phyloP scores from a whole-genome alignment of 768 basidiomycete species.

The Phlebiopsis gigantea region DNA sequence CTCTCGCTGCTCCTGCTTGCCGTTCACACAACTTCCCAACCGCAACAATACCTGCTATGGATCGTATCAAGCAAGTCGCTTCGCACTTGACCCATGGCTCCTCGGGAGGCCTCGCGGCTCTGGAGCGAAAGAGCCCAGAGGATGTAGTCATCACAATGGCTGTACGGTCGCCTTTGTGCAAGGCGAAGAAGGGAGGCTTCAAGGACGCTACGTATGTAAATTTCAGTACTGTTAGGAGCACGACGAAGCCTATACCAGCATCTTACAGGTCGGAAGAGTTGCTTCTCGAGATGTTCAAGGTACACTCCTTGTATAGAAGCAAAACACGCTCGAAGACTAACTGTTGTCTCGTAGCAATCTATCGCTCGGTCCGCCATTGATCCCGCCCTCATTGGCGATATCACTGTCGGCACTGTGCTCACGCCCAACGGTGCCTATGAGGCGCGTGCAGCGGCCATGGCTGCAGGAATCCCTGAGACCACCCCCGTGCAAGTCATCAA shows the following conservation, averaged over 20 bases:
- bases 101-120: constrained; percentile 40
- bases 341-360: constrained; percentile 39
- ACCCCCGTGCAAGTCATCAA: constrained; percentile 74
- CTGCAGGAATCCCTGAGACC: constrained; percentile 76
- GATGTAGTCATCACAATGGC: constrained; percentile 85
- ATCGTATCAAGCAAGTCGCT: constrained; percentile 62
- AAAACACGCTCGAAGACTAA: background rate
- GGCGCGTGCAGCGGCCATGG: constrained; percentile 68
- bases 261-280: constrained; percentile 65
- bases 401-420: constrained; percentile 76
- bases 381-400: constrained; percentile 64
- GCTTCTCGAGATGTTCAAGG: constrained; percentile 79
- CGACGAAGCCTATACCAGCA: background rate
- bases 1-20: background rate
- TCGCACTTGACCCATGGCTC: constrained; percentile 45
- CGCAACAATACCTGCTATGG: constrained; percentile 28
- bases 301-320: constrained; percentile 18
- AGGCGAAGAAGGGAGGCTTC: constrained; percentile 70
- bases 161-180: constrained; percentile 70
- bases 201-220: constrained; percentile 58
- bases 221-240: background rate
- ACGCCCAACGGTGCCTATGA: constrained; percentile 62
- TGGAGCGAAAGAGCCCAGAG: constrained; percentile 57
- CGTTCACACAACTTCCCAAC: background rate
- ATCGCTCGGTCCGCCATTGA: constrained; percentile 54